Conservation (phyloP, 2,329 filamentous ascomycete species). For the Cladosporium colombiae region DNA sequence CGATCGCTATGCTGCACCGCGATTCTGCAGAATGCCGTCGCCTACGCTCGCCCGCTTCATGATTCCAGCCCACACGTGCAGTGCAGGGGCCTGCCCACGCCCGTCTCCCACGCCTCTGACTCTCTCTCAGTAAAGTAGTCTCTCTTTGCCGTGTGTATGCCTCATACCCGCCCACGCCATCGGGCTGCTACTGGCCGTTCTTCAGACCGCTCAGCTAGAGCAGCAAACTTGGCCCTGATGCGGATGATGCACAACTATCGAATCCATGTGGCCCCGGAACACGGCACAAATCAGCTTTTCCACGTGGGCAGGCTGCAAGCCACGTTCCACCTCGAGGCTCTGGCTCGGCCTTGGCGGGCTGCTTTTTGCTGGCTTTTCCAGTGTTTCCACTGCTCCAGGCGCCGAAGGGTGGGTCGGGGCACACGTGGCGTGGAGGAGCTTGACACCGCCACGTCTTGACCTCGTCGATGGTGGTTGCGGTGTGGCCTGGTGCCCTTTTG, state of each 20-base stretch:
- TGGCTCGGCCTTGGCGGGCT: not conserved
- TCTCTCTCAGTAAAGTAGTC: not conserved
- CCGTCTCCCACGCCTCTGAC: slow-evolving; percentile 13
- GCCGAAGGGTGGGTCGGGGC: not conserved
- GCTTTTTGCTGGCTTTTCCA: slow-evolving; percentile 2
- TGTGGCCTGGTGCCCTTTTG: not conserved
- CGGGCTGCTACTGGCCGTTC: not conserved
- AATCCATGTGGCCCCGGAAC: not conserved
- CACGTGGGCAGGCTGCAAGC: slow-evolving; percentile 10
- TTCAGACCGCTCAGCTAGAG: not conserved
- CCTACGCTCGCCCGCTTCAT: not conserved
- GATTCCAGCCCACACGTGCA: not conserved
- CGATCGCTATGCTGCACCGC: slow-evolving; percentile 1
- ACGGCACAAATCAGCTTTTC: slow-evolving; percentile 1
- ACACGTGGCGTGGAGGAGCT: slow-evolving; percentile 12
- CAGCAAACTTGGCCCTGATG: not conserved
- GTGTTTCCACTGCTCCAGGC: slow-evolving; percentile 10
- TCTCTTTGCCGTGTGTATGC: not conserved
- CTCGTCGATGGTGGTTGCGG: slow-evolving; percentile 1
- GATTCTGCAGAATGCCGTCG: not conserved
- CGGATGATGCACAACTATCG: not conserved
- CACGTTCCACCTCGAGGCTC: not conserved
- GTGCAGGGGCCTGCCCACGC: slow-evolving; percentile 3
- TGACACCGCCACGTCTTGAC: slow-evolving; percentile 8
- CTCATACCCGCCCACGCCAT: not conserved